phyloP scores from a whole-genome alignment of 1,284 basidiomycete genomes.

The Puccinia horiana region DNA sequence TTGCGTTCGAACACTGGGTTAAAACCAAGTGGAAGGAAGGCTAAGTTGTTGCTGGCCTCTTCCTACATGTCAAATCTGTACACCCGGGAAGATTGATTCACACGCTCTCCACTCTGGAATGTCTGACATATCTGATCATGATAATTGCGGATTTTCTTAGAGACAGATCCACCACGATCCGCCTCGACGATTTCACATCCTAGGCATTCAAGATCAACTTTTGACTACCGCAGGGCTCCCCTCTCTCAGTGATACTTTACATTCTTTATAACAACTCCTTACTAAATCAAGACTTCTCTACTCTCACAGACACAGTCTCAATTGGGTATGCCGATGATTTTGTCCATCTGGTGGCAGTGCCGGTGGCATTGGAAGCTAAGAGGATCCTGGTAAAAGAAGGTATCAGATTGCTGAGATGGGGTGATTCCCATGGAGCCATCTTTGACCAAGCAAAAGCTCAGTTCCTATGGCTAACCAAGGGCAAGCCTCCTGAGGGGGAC shows the following conservation, averaged over 20 bases:
- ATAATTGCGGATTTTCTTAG: background rate
- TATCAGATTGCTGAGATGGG: background rate
- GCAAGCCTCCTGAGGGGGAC: background rate
- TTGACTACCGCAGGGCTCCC: conserved; percentile 18
- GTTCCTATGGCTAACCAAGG: background rate
- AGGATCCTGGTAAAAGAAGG: background rate
- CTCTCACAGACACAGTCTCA: background rate
- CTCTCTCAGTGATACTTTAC: conserved; percentile 14
- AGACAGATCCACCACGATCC: background rate
- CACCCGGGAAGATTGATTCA: background rate
- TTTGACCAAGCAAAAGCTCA: too few relatives aligned
- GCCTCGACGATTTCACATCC: background rate
- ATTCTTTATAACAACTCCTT: conserved; percentile 17
- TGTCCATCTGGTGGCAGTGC: background rate
- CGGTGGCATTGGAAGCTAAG: background rate
- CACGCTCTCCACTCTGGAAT: background rate
- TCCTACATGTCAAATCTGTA: conserved; percentile 33
- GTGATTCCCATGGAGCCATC: background rate
- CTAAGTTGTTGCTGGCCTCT: conserved; percentile 13
- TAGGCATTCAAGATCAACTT: background rate
- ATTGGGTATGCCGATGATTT: conserved; percentile 16
- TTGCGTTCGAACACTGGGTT: background rate
- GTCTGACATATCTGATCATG: background rate
- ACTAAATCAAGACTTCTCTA: background rate
- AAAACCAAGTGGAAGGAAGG: background rate